Conservation (phyloP, 73 alveolate species). For the Paraurostyla sp. region DNA sequence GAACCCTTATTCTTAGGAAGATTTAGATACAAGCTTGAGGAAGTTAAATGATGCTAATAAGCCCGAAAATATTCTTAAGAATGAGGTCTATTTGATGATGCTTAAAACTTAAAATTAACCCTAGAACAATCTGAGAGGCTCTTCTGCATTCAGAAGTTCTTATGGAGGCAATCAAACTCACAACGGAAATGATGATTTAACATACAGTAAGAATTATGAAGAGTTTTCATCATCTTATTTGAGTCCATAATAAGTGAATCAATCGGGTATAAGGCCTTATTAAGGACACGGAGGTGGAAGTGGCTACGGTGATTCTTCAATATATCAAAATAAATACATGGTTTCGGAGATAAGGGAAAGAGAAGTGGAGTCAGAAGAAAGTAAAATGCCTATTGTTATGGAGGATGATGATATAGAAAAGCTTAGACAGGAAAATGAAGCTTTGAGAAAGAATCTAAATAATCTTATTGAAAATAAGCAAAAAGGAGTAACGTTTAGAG, state of each 20-base stretch:
- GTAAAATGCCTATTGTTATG: background rate
- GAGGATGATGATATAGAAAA: slow-evolving; percentile 8
- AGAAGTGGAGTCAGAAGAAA: background rate
- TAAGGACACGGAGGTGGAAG: no score
- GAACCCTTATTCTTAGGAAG: no score
- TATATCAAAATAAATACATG: background rate
- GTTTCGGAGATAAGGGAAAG: slow-evolving; percentile 9
- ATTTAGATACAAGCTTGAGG: background rate
- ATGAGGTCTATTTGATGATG: slow-evolving; percentile 21
- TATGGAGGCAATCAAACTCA: no score
- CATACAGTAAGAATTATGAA: background rate
- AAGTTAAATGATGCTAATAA: background rate
- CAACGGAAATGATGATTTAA: background rate
- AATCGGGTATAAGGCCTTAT: slow-evolving; percentile 1
- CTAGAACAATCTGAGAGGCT: background rate
- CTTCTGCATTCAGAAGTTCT: background rate
- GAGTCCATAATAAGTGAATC: background rate
- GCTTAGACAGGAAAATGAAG: background rate
- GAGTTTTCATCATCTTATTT: background rate
- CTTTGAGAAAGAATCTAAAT: background rate
- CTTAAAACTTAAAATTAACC: background rate
- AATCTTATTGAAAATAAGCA: background rate
- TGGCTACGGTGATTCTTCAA: background rate
- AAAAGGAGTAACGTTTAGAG: background rate
- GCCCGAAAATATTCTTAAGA: slow-evolving; percentile 6